A percentile compares a stretch with the other conserved stretches of the same genome.
phyloP scores from a whole-genome alignment of 208 protist species.

The Strigomonas culicis region DNA sequence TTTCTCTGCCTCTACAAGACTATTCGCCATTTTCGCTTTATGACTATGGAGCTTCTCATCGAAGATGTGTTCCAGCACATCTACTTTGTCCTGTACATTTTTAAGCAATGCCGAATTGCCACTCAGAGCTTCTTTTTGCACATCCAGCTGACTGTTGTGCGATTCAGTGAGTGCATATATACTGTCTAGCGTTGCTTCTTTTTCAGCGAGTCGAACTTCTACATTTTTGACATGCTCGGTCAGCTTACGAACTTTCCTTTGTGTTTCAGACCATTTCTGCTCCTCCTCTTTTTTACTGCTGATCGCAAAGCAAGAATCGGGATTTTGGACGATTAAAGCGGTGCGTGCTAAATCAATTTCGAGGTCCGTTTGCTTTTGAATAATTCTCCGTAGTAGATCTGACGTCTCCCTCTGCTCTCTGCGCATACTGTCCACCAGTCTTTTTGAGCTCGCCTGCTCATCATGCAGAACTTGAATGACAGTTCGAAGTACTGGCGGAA shows the following conservation, averaged over 20 bases:
- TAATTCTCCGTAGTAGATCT: slow-evolving; percentile 31
- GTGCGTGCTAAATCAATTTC: slow-evolving; percentile 48
- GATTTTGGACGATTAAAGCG: slow-evolving; percentile 17
- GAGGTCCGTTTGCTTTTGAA: slow-evolving; percentile 54
- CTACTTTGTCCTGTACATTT: not conserved
- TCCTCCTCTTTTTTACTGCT: slow-evolving; percentile 20
- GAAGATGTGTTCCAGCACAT: not conserved
- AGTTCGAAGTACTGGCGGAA: slow-evolving; percentile 55
- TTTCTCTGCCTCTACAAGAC: too few species aligned
- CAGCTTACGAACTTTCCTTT: not conserved
- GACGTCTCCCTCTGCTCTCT: slow-evolving; percentile 47
- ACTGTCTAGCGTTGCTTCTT: not conserved
- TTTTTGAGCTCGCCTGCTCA: slow-evolving; percentile 29
- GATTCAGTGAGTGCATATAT: too few species aligned
- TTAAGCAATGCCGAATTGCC: too few species aligned
- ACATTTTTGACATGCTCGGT: not conserved
- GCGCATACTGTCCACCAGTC: slow-evolving; percentile 26
- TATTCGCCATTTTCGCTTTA: too few species aligned
- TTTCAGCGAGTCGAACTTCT: not conserved
- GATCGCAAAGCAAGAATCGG: not conserved
- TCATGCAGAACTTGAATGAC: slow-evolving; percentile 53
- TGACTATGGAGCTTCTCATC: too few species aligned
- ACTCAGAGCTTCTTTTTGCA: too few species aligned
- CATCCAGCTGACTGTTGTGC: too few species aligned
- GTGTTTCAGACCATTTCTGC: not conserved